Evolutionary conservation across 2,329 filamentous ascomycete species (phyloP).

Genomic region (Microcyclospora pomicola): DNA sequence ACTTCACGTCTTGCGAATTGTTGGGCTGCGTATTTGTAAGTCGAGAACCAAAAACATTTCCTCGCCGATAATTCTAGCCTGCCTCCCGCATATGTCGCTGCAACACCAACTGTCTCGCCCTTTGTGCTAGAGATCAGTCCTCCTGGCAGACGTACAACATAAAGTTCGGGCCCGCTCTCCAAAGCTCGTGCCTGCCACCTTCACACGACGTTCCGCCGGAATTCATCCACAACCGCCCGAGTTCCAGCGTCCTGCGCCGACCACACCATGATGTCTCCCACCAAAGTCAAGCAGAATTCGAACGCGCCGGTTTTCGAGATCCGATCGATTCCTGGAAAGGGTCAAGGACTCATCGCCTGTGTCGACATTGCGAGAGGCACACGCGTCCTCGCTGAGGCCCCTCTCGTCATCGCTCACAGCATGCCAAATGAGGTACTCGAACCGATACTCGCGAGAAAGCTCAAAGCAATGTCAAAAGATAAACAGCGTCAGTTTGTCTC

Average conservation of each 20-base stretch:
- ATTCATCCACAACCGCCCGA: neutral
- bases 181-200: too few relatives aligned
- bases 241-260: neutral
- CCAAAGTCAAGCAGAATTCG: neutral
- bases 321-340: constrained; percentile 19
- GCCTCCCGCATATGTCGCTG: too few relatives aligned
- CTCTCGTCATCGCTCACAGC: constrained; percentile 22
- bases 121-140: too few relatives aligned
- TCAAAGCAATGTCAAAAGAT: constrained; percentile 15
- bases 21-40: too few relatives aligned
- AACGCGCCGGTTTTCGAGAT: neutral
- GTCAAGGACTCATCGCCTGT: constrained; percentile 28
- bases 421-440: constrained; percentile 10
- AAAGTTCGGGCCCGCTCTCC: too few relatives aligned
- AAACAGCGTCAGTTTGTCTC: constrained; percentile 19
- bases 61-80: too few relatives aligned
- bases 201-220: too few relatives aligned
- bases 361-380: constrained; percentile 26
- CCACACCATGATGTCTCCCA: neutral
- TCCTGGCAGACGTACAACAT: too few relatives aligned
- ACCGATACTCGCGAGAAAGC: constrained; percentile 10
- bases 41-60: too few relatives aligned
- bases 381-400: constrained; percentile 27
- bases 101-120: too few relatives aligned
- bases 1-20: too few relatives aligned